These are phyloP conservation scores for Phialocephala subalpina DNA, from an alignment of 2,329 filamentous ascomycete species.

Conservation along the genomic window DNA sequence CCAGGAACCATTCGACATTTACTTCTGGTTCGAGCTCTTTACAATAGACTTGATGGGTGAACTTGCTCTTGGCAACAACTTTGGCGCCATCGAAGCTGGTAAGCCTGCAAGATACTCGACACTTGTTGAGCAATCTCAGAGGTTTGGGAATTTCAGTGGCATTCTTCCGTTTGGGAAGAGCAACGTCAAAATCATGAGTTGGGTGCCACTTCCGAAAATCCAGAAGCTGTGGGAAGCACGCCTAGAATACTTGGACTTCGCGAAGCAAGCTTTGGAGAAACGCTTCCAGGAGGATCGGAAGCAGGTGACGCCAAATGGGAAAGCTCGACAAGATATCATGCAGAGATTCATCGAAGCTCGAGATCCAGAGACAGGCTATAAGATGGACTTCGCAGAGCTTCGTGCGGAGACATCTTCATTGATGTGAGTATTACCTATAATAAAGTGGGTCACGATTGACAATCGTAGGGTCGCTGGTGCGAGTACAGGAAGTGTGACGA, in stretches of 20 bases:
- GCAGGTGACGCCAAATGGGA: conserved; percentile 19
- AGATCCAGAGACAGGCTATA: conserved; percentile 27
- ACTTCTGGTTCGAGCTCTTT: conserved; percentile 32
- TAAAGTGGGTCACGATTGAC: neutral
- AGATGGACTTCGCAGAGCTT: conserved; percentile 27
- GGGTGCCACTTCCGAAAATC: conserved; percentile 26
- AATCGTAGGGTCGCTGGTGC: conserved; percentile 26
- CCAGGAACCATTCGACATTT: conserved; percentile 27
- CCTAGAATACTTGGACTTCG: conserved; percentile 26
- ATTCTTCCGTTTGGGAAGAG: conserved; percentile 28
- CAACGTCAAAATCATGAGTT: conserved; percentile 24
- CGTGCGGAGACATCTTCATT: conserved; percentile 28
- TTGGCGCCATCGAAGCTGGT: conserved; percentile 24
- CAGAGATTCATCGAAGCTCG: conserved; percentile 29
- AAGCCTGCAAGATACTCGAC: conserved; percentile 27
- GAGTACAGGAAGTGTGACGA: conserved; percentile 25
- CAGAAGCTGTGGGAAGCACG: conserved; percentile 24
- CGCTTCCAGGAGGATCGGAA: conserved; percentile 23
- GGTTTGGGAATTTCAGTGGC: conserved; percentile 25
- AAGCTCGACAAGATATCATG: conserved; percentile 30
- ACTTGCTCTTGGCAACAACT: conserved; percentile 27
- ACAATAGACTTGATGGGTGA: conserved; percentile 31
- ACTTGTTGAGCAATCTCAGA: conserved; percentile 26
- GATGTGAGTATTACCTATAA: conserved; percentile 15
- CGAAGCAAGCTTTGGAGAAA: conserved; percentile 24